Evolutionary conservation across 2,329 filamentous ascomycete genomes (phyloP), one percentile per base, ranked within the genome.

Genomic region (Eurotiales sp.): DNA sequence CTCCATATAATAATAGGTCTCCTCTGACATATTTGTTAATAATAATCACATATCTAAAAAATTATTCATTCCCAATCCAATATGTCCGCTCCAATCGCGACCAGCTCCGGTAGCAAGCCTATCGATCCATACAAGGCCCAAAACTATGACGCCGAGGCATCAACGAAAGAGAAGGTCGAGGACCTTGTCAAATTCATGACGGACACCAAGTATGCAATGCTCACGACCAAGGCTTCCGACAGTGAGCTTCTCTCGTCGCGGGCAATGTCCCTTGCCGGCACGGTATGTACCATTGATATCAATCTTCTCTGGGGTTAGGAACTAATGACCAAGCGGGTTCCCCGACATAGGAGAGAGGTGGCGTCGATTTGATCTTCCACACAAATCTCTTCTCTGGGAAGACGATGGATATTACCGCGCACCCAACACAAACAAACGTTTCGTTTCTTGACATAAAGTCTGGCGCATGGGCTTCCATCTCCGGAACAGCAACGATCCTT

Each of bases 381-480:
- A 90, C 90, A 64, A 95, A 95, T 77, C 90, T 88, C 56, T 87
- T 92, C 67, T 90, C 88, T 8, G 84, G 88, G 72, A 95, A 96
- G 78, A 90, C 88, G 4, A 81, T 89, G 68, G 90, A 95, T 64
- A 79, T 95, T 37, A 77, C 81, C 51, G 75, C 77, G 51, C 85
- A 95, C 68, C 75, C 85, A 0, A 80, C 88, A 59, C 80, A 90
- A 74, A 63, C 61, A n/a, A 95, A 95, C 74, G 79, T 95, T 58
- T 82, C 86, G 43, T 95, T 95, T 77, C 77, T 92, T 59, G 86
- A 87, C 67, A 69, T 71, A 58, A 41, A 60, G n/a, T 81, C 82
- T 2, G 88, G 90, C 59, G 85, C 92, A 68, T 96, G 90, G 90
- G 90, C 90, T 0, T 93, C 88, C 2, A 76, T 95, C 55, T 87